Evolutionary conservation across 2,329 filamentous ascomycete species (phyloP).

Genomic region (Verticillium isaacii): DNA sequence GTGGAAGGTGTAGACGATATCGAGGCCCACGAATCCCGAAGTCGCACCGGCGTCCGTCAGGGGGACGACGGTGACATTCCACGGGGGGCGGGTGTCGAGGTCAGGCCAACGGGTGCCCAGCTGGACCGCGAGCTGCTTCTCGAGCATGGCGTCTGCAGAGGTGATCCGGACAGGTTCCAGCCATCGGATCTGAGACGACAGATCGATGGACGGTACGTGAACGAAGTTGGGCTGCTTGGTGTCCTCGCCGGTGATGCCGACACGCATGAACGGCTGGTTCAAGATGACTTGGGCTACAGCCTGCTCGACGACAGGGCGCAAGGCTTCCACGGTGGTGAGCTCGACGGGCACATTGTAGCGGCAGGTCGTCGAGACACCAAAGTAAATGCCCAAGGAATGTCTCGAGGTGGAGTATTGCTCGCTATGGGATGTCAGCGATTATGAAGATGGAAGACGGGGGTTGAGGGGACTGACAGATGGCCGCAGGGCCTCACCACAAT

Average conservation of each 20-base stretch:
- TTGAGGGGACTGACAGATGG: conserved; percentile 1
- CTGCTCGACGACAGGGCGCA: conserved; percentile 21
- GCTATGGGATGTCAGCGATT: conserved; percentile 20
- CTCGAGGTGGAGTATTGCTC: conserved; percentile 41
- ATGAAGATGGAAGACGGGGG: background rate
- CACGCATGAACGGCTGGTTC: conserved; percentile 41
- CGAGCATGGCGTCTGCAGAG: conserved; percentile 12
- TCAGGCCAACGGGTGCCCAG: conserved; percentile 28
- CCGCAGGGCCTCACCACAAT: conserved; percentile 7
- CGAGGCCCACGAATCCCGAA: conserved; percentile 18
- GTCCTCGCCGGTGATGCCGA: conserved; percentile 41
- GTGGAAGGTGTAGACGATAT: conserved; percentile 45
- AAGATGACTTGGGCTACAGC: conserved; percentile 35
- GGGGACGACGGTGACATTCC: conserved; percentile 37
- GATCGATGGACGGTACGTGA: conserved; percentile 34
- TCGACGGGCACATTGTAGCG: conserved; percentile 28
- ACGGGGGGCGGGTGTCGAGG: conserved; percentile 35
- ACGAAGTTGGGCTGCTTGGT: conserved; percentile 38
- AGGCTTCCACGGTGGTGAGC: background rate
- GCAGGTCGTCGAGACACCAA: conserved; percentile 39
- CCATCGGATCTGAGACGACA: conserved; percentile 37
- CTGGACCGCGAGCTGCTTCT: conserved; percentile 26
- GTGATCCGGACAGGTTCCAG: conserved; percentile 14
- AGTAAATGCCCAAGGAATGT: conserved; percentile 41
- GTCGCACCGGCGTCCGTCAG: conserved; percentile 7